Percentiles rank a stretch among this genome's conserved stretches.
Conservation (phyloP, 1,139 yeast species). For the Scheffersomyces segobiensis region DNA sequence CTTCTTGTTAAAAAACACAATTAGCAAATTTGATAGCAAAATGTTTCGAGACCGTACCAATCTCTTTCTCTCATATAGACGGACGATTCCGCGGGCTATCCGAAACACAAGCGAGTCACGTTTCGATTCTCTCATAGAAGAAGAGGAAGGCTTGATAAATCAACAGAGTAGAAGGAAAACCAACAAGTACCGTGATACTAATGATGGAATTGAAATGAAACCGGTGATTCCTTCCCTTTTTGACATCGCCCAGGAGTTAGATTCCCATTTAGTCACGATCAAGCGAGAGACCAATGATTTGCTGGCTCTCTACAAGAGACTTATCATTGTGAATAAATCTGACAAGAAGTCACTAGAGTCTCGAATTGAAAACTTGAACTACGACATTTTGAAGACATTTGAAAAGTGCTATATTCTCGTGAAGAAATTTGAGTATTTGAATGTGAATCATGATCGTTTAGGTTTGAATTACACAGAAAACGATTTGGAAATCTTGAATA, state of each 20-base stretch:
- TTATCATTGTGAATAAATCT: conserved; percentile 81
- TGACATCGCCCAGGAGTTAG: conserved; percentile 73
- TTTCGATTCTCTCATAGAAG: conserved; percentile 48
- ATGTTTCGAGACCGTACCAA: conserved; percentile 80
- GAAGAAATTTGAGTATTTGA: conserved; percentile 61
- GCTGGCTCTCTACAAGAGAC: conserved; percentile 72
- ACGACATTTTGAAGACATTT: conserved; percentile 66
- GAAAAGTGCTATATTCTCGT: conserved; percentile 78
- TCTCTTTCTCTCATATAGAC: conserved; percentile 66
- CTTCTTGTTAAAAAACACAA: not conserved
- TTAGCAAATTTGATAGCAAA: not conserved
- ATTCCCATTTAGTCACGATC: conserved; percentile 53
- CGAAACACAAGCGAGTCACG: conserved; percentile 20
- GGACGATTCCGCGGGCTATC: conserved; percentile 59
- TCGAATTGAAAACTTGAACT: conserved; percentile 73
- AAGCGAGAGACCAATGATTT: conserved; percentile 54
- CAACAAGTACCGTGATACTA: conserved; percentile 11
- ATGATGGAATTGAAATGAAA: conserved; percentile 44
- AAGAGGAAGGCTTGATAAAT: conserved; percentile 54
- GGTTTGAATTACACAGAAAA: conserved; percentile 38
- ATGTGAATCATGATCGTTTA: conserved; percentile 37
- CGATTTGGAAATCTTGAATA: conserved; percentile 69
- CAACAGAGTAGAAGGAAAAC: conserved; percentile 16
- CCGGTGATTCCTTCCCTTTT: conserved; percentile 76
- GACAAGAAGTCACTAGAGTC: conserved; percentile 73